phyloP scores from a whole-genome alignment of 1,139 yeast genomes.

The Nadsonia starkeyi-henricii region DNA sequence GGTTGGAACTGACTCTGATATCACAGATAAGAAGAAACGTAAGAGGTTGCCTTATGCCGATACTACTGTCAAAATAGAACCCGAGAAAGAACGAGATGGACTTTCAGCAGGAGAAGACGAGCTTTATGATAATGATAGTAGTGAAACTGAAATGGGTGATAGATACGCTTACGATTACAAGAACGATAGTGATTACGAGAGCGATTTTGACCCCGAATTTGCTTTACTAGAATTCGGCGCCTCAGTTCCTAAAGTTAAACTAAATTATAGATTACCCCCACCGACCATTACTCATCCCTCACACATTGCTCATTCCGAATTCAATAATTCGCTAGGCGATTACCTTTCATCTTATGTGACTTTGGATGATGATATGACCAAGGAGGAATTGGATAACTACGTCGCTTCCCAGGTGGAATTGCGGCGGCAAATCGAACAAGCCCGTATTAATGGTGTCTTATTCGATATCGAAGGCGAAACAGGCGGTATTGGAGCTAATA shows the following conservation, averaged over 20 bases:
- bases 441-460: conserved; percentile 37
- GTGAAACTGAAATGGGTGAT: conserved; percentile 6
- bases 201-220: conserved; percentile 8
- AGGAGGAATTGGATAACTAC: conserved; percentile 33
- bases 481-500: conserved; percentile 21
- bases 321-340: conserved; percentile 25
- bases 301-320: conserved; percentile 35
- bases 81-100: conserved; percentile 3
- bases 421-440: conserved; percentile 36
- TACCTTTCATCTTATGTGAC: conserved; percentile 39
- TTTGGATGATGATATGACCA: conserved; percentile 40
- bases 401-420: conserved; percentile 33
- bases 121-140: conserved; percentile 3
- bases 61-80: conserved; percentile 1
- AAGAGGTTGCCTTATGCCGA: neutral
- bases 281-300: conserved; percentile 67
- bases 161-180: conserved; percentile 12
- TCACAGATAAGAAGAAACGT: too few relatives aligned
- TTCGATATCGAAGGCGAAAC: conserved; percentile 26
- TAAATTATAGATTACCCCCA: conserved; percentile 39
- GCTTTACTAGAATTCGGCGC: conserved; percentile 6
- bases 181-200: conserved; percentile 9
- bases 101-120: conserved; percentile 1
- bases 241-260: conserved; percentile 24
- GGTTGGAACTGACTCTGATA: too few relatives aligned